phyloP scores from a whole-genome alignment of 345 rosid species.

The Jatropha curcas region DNA sequence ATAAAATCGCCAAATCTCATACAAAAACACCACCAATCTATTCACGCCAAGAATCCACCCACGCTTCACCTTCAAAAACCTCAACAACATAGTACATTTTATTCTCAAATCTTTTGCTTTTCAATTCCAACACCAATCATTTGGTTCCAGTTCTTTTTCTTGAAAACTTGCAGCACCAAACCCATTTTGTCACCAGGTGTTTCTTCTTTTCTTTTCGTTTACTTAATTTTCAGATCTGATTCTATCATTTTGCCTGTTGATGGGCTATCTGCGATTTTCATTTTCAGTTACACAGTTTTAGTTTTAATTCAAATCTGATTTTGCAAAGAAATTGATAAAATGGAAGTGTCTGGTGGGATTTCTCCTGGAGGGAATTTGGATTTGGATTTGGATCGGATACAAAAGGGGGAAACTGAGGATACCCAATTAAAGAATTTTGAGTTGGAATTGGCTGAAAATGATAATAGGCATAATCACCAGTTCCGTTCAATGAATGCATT shows the following conservation, averaged over 20 bases:
- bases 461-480: conserved; percentile 24
- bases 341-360: conserved; percentile 38
- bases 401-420: conserved; percentile 36
- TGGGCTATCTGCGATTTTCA: background rate
- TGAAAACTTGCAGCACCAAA: background rate
- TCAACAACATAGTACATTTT: background rate
- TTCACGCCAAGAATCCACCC: conserved; percentile 15
- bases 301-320: background rate
- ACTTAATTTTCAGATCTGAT: background rate
- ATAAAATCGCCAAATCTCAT: background rate
- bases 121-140: background rate
- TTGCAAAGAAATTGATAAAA: conserved; percentile 25
- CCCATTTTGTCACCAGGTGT: background rate
- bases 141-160: background rate
- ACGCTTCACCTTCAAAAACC: background rate
- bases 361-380: conserved; percentile 39
- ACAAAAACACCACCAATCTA: background rate
- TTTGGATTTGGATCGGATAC: conserved; percentile 36
- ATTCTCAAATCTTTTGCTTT: background rate
- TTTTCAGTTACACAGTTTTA: background rate
- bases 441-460: conserved; percentile 34
- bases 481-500: conserved; percentile 71
- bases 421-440: conserved; percentile 41
- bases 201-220: background rate
- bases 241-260: background rate